A percentile compares a stretch with the other conserved stretches of the same genome.
Conservation (phyloP, 2,329 filamentous ascomycete genomes). For the Hypoxylon sp. region DNA sequence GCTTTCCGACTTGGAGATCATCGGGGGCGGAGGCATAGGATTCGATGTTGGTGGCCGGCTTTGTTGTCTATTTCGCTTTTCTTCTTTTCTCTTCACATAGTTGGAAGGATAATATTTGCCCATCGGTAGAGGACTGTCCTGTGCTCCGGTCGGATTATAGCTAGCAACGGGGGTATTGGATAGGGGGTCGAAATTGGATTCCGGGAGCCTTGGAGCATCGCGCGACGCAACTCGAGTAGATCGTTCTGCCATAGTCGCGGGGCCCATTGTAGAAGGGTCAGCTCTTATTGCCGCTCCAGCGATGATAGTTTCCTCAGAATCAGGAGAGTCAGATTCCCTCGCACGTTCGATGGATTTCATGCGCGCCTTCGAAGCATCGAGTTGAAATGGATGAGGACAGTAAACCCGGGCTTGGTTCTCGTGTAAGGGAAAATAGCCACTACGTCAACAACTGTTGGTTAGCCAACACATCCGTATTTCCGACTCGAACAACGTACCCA, state of each 20-base stretch:
- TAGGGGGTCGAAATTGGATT: slow-evolving; percentile 44
- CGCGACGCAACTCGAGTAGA: slow-evolving; percentile 48
- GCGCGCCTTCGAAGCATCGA: slow-evolving; percentile 59
- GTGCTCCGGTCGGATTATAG: slow-evolving; percentile 66
- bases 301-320: slow-evolving; percentile 33
- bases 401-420: slow-evolving; percentile 67
- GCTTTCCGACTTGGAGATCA: slow-evolving; percentile 56
- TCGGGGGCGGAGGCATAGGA: slow-evolving; percentile 52
- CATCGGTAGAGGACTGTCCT: slow-evolving; percentile 65
- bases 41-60: slow-evolving; percentile 46
- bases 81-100: slow-evolving; percentile 64
- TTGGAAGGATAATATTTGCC: slow-evolving; percentile 76
- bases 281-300: slow-evolving; percentile 39
- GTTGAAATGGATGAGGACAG: slow-evolving; percentile 67
- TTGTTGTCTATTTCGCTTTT: slow-evolving; percentile 48
- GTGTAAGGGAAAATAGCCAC: slow-evolving; percentile 73
- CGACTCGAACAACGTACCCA: slow-evolving; percentile 63
- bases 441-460: slow-evolving; percentile 50
- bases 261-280: slow-evolving; percentile 43
- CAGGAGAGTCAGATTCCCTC: slow-evolving; percentile 51
- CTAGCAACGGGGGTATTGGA: slow-evolving; percentile 64
- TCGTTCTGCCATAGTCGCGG: slow-evolving; percentile 45
- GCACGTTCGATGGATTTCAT: slow-evolving; percentile 56
- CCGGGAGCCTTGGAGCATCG: slow-evolving; percentile 27
- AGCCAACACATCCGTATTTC: slow-evolving; percentile 36